Evolutionary conservation across 192 early-diverging fungal genomes (phyloP).

Genomic region (Coemansia aciculifera): DNA sequence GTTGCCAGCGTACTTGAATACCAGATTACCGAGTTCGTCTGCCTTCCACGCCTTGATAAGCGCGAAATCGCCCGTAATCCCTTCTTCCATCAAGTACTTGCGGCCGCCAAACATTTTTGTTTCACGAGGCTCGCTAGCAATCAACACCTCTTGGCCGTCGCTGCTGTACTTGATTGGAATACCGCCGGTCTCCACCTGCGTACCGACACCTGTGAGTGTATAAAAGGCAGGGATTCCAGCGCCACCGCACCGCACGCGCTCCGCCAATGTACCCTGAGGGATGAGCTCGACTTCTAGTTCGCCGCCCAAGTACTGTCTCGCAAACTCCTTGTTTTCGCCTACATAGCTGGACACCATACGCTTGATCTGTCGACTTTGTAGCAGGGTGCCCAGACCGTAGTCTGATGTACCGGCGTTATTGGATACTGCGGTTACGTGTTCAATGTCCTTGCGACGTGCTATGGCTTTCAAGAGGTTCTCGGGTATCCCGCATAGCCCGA

Average conservation of each 20-base stretch:
- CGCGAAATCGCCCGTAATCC: conserved; percentile 72
- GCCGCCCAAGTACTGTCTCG: conserved; percentile 75
- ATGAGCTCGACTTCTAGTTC: conserved; percentile 78
- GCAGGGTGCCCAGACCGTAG: conserved; percentile 68
- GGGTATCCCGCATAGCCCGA: conserved; percentile 79
- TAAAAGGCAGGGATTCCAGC: conserved; percentile 77
- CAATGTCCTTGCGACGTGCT: conserved; percentile 59
- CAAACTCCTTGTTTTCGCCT: conserved; percentile 82
- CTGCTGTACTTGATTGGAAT: conserved; percentile 71
- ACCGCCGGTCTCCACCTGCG: conserved; percentile 67
- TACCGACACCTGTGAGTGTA: conserved; percentile 70
- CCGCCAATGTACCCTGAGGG: conserved; percentile 77
- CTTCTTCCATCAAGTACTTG: conserved; percentile 77
- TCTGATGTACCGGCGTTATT: conserved; percentile 78
- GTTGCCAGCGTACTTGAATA: conserved; percentile 69
- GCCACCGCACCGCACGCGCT: conserved; percentile 75
- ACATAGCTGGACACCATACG: conserved; percentile 79
- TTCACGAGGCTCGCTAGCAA: conserved; percentile 66
- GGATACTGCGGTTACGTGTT: conserved; percentile 70
- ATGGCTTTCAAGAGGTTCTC: conserved; percentile 74
- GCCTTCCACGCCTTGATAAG: conserved; percentile 87
- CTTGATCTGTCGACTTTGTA: conserved; percentile 72
- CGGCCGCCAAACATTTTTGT: conserved; percentile 64
- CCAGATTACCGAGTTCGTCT: conserved; percentile 72
- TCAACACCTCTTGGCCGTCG: conserved; percentile 45